Evolutionary conservation across 768 basidiomycete genomes (phyloP).

Genomic region (Collybia sordida): DNA sequence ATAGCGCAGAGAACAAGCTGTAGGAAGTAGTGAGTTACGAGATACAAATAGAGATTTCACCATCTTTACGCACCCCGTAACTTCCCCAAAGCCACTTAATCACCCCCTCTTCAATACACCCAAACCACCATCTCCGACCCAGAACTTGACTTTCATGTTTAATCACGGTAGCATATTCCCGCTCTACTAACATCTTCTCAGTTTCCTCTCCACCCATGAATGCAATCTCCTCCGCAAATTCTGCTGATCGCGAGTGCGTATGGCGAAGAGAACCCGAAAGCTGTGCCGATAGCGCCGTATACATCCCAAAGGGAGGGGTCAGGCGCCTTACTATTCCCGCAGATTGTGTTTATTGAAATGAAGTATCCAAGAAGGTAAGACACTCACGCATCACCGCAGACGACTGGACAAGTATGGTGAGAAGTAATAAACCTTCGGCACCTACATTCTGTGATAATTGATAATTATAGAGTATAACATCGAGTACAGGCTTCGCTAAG

Average conservation of each 20-base stretch:
- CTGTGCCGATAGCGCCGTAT: slow-evolving; percentile 85
- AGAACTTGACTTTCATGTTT: slow-evolving; percentile 85
- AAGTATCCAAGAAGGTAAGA: not conserved
- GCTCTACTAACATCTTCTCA: slow-evolving; percentile 89
- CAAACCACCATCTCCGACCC: slow-evolving; percentile 83
- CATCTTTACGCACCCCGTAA: slow-evolving; percentile 67
- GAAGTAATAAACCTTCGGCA: slow-evolving; percentile 82
- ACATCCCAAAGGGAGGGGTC: slow-evolving; percentile 91
- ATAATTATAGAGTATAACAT: slow-evolving; percentile 94
- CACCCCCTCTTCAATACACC: slow-evolving; percentile 90
- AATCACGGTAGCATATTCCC: slow-evolving; percentile 81
- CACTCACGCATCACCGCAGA: slow-evolving; percentile 79
- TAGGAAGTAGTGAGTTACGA: slow-evolving; percentile 10
- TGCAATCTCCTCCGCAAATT: slow-evolving; percentile 87
- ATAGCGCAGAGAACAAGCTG: slow-evolving; percentile 88
- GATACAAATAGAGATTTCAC: not conserved
- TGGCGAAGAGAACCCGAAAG: slow-evolving; percentile 89
- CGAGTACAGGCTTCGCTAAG: slow-evolving; percentile 89
- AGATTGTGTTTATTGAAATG: slow-evolving; percentile 1
- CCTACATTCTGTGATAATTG: slow-evolving; percentile 93
- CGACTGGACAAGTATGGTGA: slow-evolving; percentile 82
- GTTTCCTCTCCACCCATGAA: slow-evolving; percentile 86
- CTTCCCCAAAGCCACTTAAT: slow-evolving; percentile 98
- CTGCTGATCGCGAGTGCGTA: slow-evolving; percentile 86
- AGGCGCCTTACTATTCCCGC: slow-evolving; percentile 74